Evolutionary conservation across 2,329 filamentous ascomycete genomes (phyloP).

Genomic region (Stachybotrys chartarum): DNA sequence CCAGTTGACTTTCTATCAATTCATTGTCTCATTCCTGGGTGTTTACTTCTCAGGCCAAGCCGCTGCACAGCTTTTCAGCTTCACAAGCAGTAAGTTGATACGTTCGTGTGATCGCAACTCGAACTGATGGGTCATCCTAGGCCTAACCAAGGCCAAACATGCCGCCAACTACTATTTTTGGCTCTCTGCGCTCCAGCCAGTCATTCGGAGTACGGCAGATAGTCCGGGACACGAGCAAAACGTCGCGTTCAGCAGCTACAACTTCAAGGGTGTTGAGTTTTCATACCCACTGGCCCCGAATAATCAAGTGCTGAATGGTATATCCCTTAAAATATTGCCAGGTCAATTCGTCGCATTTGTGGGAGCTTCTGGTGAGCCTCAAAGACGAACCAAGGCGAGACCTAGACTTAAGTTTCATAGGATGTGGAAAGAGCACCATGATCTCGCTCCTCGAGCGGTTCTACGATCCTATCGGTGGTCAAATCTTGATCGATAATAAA

Average conservation of each 20-base stretch:
- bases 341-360: constrained; percentile 46
- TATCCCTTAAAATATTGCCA: constrained; percentile 26
- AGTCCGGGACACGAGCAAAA: constrained; percentile 25
- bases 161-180: constrained; percentile 40
- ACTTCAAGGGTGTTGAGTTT: constrained; percentile 50
- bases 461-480: constrained; percentile 32
- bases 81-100: constrained; percentile 29
- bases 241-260: constrained; percentile 20
- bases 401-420: constrained; percentile 13
- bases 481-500: constrained; percentile 31
- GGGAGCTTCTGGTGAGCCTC: constrained; percentile 18
- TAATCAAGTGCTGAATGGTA: constrained; percentile 28
- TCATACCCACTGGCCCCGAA: constrained; percentile 44
- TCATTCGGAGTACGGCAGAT: constrained; percentile 26
- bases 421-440: constrained; percentile 53
- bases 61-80: constrained; percentile 27
- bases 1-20: neutral
- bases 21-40: constrained; percentile 9
- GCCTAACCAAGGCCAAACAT: constrained; percentile 40
- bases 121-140: constrained; percentile 7
- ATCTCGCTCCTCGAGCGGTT: constrained; percentile 40
- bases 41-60: constrained; percentile 34
- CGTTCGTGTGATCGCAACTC: neutral
- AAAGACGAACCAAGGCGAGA: neutral
- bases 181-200: constrained; percentile 28